Evolutionary conservation across 2,329 filamentous ascomycete genomes (phyloP), one percentile per base, ranked within the genome.

Genomic region (Grosmannia penicillata): DNA sequence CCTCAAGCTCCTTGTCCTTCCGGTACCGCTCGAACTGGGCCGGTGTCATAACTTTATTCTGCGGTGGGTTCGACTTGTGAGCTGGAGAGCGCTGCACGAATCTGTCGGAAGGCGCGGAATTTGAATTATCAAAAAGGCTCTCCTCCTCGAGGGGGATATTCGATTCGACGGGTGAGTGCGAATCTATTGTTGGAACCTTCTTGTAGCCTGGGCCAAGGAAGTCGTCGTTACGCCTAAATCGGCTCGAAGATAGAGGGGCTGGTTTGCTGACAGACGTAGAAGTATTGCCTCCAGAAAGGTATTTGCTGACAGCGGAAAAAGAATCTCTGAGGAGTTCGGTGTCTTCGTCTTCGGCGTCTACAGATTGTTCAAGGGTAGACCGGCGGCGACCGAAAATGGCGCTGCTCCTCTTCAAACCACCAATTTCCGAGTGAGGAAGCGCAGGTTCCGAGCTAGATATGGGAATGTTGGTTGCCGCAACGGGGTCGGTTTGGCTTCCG

Each of bases 31-130:
- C 85, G 48, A 93, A 94, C 53, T 94, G 76, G 10, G 78, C 82
- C 1, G 81, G 81, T 2, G 86, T 94, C 83, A 94, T 93, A 45
- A 91, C 80, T 56, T 91, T 91, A 54, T 72, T 80, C 17, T 65
- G 63, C 8, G 68, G 57, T 2, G 62, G 56, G 38, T 53, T 63
- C 8, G 54, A 51, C 34, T 52, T 56, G 37, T 49, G 58, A 10
- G 51, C 50, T 17, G 46, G 46, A 36, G 54, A 55, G 42, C 59
- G 61, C 27, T 59, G 54, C 11, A 54, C 52, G 19, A n/a, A n/a
- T n/a, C n/a, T n/a, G n/a, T n/a, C n/a, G n/a, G n/a, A n/a, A n/a
- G n/a, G n/a, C n/a, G n/a, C n/a, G n/a, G n/a, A n/a, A n/a, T n/a
- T n/a, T n/a, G n/a, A n/a, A n/a, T n/a, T 65, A 41, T 71, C 68